Evolutionary conservation across 1,139 yeast species (phyloP).

Genomic region (Kurtzmaniella quercitrusa): DNA sequence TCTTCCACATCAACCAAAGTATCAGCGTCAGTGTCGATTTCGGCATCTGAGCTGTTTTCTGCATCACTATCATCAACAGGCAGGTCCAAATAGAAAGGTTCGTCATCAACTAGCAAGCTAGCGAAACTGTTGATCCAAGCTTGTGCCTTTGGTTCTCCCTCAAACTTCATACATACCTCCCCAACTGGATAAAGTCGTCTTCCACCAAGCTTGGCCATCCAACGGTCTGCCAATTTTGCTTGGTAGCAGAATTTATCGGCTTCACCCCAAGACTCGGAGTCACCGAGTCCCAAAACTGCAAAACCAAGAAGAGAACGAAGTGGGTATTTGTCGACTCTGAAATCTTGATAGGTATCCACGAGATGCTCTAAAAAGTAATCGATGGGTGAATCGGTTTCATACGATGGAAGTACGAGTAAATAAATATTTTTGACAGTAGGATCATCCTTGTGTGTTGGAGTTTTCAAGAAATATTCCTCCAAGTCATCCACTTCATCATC

Average conservation of each 20-base stretch:
- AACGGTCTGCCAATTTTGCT: constrained; percentile 69
- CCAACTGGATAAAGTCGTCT: constrained; percentile 83
- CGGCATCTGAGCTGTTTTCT: constrained; percentile 44
- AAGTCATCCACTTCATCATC: constrained; percentile 82
- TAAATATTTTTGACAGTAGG: constrained; percentile 46
- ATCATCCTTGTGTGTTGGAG: constrained; percentile 42
- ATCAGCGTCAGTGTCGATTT: constrained; percentile 24
- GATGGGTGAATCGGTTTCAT: constrained; percentile 88
- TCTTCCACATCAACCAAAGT: constrained; percentile 80
- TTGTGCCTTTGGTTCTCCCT: constrained; percentile 55
- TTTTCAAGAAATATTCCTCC: constrained; percentile 74
- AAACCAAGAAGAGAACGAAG: constrained; percentile 66
- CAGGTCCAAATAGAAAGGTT: constrained; percentile 50
- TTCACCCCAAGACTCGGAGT: constrained; percentile 75
- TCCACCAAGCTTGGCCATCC: constrained; percentile 79
- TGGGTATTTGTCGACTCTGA: constrained; percentile 81
- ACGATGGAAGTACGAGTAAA: constrained; percentile 78
- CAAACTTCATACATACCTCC: constrained; percentile 75
- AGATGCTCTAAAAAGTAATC: constrained; percentile 83
- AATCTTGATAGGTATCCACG: constrained; percentile 78
- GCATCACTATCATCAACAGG: constrained; percentile 37
- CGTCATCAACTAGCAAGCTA: constrained; percentile 62
- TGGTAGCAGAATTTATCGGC: constrained; percentile 78
- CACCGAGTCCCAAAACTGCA: constrained; percentile 85
- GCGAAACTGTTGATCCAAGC: constrained; percentile 67